These are phyloP conservation scores for Hanseniaspora nectarophila DNA, from an alignment of 805 yeast genomes.

Conservation along the genomic window DNA sequence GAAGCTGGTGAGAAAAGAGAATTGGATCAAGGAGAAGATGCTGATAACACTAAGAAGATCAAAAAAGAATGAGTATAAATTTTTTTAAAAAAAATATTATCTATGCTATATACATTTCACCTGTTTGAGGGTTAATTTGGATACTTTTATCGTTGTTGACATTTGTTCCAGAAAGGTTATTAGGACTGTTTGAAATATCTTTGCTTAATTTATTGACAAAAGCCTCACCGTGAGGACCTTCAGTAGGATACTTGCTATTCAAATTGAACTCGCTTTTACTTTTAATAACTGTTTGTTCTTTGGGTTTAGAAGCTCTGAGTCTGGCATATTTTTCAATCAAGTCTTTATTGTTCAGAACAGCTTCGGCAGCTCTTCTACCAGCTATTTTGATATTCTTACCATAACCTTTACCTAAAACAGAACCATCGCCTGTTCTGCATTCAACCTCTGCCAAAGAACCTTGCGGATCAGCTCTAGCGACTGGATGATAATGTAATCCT, in stretches of 20 bases:
- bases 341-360: conserved; percentile 49
- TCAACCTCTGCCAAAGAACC: conserved; percentile 44
- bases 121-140: conserved; percentile 8
- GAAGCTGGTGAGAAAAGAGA: conserved; percentile 38
- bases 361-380: conserved; percentile 74
- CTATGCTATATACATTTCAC: conserved; percentile 8
- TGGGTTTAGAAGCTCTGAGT: conserved; percentile 43
- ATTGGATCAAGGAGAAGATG: conserved; percentile 21
- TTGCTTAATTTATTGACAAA: neutral
- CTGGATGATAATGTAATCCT: conserved; percentile 47
- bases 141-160: neutral
- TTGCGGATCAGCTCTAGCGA: conserved; percentile 28
- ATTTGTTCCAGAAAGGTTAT: neutral
- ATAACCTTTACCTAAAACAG: conserved; percentile 55
- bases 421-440: conserved; percentile 52
- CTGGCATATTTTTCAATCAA: conserved; percentile 53
- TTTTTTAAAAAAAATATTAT: neutral
- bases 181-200: neutral
- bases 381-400: conserved; percentile 67
- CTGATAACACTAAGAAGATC: neutral
- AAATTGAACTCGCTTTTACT: conserved; percentile 8
- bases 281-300: conserved; percentile 27
- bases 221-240: neutral
- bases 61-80: neutral
- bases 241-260: neutral